Conservation (phyloP, 805 yeast genomes). For the Kuraishia molischiana region DNA sequence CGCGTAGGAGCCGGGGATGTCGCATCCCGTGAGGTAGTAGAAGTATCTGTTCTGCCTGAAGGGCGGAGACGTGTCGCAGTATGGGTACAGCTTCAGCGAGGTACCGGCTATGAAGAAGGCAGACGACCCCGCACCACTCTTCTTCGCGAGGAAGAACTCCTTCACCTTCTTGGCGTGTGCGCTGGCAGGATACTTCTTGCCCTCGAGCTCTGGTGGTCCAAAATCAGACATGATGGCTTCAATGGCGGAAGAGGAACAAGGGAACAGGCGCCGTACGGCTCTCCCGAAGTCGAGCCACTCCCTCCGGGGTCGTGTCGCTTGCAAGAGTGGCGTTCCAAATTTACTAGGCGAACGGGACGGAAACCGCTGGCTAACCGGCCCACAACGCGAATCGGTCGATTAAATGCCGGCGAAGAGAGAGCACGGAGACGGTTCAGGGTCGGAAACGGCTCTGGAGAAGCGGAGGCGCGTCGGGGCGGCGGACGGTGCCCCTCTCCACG, state of each 20-base stretch:
- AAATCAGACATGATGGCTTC: too few species aligned
- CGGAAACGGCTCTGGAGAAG: too few species aligned
- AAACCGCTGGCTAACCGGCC: neutral
- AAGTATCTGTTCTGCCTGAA: slow-evolving; percentile 90
- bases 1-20: slow-evolving; percentile 68
- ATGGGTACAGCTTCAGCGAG: slow-evolving; percentile 46
- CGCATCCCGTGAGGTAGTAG: slow-evolving; percentile 76
- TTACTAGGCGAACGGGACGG: neutral
- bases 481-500: neutral
- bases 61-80: slow-evolving; percentile 70
- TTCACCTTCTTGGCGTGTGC: slow-evolving; percentile 53
- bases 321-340: too few species aligned
- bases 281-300: too few species aligned
- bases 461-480: neutral
- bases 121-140: slow-evolving; percentile 7
- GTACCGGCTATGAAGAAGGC: slow-evolving; percentile 54
- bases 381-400: neutral
- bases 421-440: neutral
- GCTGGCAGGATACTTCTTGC: slow-evolving; percentile 72
- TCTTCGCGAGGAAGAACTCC: slow-evolving; percentile 17
- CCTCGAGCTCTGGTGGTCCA: slow-evolving; percentile 3
- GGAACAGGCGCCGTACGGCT: too few species aligned
- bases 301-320: too few species aligned
- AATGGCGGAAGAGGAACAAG: too few species aligned
- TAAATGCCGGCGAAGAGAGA: neutral